These are phyloP conservation scores for Trametes gibbosa DNA, from an alignment of 768 basidiomycete species.

Conservation along the genomic window DNA sequence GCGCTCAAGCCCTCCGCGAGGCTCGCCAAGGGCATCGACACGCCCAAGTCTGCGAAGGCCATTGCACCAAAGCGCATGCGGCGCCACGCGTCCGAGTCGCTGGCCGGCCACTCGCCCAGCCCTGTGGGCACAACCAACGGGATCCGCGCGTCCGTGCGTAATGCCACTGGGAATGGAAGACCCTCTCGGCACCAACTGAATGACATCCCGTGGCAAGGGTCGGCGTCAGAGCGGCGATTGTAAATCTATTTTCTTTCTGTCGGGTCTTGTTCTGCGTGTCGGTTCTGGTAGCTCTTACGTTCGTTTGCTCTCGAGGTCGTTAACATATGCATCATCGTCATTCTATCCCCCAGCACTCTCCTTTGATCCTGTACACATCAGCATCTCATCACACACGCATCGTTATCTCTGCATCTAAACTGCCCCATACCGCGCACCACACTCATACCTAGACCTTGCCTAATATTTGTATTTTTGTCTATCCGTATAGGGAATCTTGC, in stretches of 20 bases:
- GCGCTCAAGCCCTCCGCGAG: constrained; percentile 55
- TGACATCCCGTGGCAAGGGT: constrained; percentile 60
- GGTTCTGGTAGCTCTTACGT: constrained; percentile 8
- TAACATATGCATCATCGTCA: constrained; percentile 1
- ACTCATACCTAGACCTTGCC: constrained; percentile 17
- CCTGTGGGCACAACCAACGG: constrained; percentile 17
- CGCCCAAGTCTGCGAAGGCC: constrained; percentile 36
- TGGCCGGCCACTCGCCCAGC: constrained; percentile 32
- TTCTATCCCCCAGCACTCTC: constrained; percentile 7
- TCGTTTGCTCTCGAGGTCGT: constrained; percentile 18
- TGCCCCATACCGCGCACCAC: constrained; percentile 13
- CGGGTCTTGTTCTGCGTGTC: neutral
- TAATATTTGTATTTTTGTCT: constrained; percentile 18
- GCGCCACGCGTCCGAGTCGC: constrained; percentile 69
- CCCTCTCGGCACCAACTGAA: constrained; percentile 53
- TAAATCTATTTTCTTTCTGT: constrained; percentile 1
- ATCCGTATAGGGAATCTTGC: neutral
- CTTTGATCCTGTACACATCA: neutral
- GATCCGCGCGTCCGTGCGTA: constrained; percentile 24
- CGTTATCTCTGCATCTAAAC: constrained; percentile 5
- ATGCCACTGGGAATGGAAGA: constrained; percentile 36
- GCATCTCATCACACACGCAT: constrained; percentile 8
- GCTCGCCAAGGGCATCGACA: constrained; percentile 33
- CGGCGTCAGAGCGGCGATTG: constrained; percentile 19
- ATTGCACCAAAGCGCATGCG: constrained; percentile 65